A percentile compares a stretch with the other conserved stretches of the same genome.
Evolutionary conservation across 106 monocot genomes (phyloP).

Genomic region (Allium fistulosum): DNA sequence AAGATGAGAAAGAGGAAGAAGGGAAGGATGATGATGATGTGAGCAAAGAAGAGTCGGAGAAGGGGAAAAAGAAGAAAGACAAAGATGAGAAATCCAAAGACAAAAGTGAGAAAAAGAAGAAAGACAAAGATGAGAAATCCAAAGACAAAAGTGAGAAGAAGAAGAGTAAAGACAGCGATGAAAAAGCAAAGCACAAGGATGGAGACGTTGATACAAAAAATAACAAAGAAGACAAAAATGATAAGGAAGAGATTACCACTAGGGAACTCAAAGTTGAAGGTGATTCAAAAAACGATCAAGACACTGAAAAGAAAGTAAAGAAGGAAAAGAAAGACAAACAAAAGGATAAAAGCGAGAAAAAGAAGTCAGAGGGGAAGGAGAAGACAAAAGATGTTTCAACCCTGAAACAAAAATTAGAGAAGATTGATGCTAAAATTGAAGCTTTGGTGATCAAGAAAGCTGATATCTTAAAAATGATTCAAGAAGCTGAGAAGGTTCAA

Average conservation of each 20-base stretch:
- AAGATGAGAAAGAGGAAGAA: neutral
- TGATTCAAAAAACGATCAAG: slow-evolving; percentile 5
- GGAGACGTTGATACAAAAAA: too few relatives aligned
- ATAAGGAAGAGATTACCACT: neutral
- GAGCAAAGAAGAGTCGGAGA: neutral
- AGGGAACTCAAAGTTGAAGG: slow-evolving; percentile 1
- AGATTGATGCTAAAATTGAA: slow-evolving; percentile 45
- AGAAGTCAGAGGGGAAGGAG: slow-evolving; percentile 15
- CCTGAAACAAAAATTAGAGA: slow-evolving; percentile 58
- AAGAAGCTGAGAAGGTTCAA: slow-evolving; percentile 31
- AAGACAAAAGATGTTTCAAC: slow-evolving; percentile 21
- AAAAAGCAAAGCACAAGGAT: slow-evolving; percentile 9
- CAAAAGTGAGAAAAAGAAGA: neutral
- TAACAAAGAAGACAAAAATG: too few relatives aligned
- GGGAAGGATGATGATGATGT: neutral
- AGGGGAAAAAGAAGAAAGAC: neutral
- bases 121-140: neutral
- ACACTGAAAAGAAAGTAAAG: neutral
- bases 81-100: neutral
- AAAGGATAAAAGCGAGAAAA: slow-evolving; percentile 14
- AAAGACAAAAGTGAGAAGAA: slow-evolving; percentile 7
- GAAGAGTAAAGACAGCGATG: slow-evolving; percentile 1
- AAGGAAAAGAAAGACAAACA: slow-evolving; percentile 1
- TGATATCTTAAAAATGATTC: slow-evolving; percentile 44
- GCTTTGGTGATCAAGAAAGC: slow-evolving; percentile 28